Evolutionary conservation across 2,329 filamentous ascomycete species (phyloP).

Genomic region (Trichoderma aggressivum): DNA sequence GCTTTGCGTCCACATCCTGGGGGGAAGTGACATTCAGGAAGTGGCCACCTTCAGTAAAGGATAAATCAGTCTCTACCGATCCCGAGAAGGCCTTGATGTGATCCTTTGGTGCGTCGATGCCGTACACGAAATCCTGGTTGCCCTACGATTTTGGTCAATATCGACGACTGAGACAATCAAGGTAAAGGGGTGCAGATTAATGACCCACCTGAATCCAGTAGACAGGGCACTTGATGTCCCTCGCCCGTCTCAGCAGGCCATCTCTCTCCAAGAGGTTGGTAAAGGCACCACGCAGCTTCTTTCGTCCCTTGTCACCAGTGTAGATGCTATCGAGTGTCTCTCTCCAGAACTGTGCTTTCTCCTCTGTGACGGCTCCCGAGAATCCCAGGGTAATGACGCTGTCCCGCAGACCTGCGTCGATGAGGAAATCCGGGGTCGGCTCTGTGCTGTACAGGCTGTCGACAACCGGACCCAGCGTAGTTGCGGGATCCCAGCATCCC

Average conservation of each 20-base stretch:
- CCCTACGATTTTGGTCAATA: constrained; percentile 33
- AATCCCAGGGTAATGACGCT: constrained; percentile 47
- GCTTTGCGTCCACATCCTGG: constrained; percentile 42
- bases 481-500: constrained; percentile 49
- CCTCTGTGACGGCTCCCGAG: constrained; percentile 36
- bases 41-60: constrained; percentile 45
- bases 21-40: constrained; percentile 50
- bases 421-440: constrained; percentile 45
- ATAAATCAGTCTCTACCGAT: constrained; percentile 42
- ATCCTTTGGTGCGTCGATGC: constrained; percentile 39
- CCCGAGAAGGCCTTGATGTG: constrained; percentile 51
- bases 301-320: constrained; percentile 47
- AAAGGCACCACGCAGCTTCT: constrained; percentile 45
- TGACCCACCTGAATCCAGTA: constrained; percentile 48
- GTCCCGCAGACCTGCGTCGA: constrained; percentile 45
- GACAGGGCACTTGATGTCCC: constrained; percentile 49
- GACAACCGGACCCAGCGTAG: constrained; percentile 41
- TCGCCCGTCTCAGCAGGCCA: constrained; percentile 43
- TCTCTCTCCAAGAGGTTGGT: constrained; percentile 46
- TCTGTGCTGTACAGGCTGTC: constrained; percentile 39
- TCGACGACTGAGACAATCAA: not conserved
- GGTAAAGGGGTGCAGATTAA: not conserved
- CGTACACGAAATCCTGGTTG: constrained; percentile 44
- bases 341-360: constrained; percentile 44
- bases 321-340: constrained; percentile 45